A percentile compares a stretch with the other conserved stretches of the same genome.
These are phyloP conservation scores for Austropuccinia psidii DNA, from an alignment of 1,284 basidiomycete species.

Conservation along the genomic window DNA sequence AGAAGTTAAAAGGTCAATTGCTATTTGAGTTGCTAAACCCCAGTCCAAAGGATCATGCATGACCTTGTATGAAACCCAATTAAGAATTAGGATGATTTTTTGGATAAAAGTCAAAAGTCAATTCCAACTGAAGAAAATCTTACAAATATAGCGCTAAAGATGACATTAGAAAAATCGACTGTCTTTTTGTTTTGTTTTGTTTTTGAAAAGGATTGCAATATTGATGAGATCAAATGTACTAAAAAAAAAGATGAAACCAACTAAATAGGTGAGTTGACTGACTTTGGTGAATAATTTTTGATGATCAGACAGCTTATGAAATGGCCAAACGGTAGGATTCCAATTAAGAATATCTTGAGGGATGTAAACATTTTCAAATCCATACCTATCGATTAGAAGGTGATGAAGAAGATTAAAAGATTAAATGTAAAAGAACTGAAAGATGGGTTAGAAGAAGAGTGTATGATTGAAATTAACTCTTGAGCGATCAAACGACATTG, in stretches of 20 bases:
- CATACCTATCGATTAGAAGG: not conserved
- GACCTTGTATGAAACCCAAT: not conserved
- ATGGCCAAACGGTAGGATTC: slow-evolving; percentile 32
- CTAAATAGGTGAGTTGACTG: not conserved
- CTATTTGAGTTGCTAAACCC: slow-evolving; percentile 27
- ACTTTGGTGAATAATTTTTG: not conserved
- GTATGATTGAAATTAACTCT: not conserved
- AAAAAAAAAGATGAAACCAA: not conserved
- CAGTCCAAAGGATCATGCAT: slow-evolving; percentile 35
- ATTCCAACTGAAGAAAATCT: not conserved
- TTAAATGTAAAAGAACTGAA: not conserved
- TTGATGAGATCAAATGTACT: not conserved
- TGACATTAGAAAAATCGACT: slow-evolving; percentile 25
- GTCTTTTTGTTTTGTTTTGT: too few species aligned
- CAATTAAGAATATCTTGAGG: slow-evolving; percentile 29
- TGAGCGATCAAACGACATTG: slow-evolving; percentile 22
- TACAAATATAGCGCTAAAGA: slow-evolving; percentile 28
- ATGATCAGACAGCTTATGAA: slow-evolving; percentile 12
- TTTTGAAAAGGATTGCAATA: not conserved
- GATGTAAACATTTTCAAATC: slow-evolving; percentile 25
- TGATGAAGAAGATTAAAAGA: not conserved
- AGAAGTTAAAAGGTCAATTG: slow-evolving; percentile 26
- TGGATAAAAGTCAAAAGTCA: not conserved
- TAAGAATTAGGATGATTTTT: not conserved
- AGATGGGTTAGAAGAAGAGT: not conserved